These are phyloP conservation scores for Leishmania aethiopica DNA, from an alignment of 208 protist genomes.

Conservation along the genomic window DNA sequence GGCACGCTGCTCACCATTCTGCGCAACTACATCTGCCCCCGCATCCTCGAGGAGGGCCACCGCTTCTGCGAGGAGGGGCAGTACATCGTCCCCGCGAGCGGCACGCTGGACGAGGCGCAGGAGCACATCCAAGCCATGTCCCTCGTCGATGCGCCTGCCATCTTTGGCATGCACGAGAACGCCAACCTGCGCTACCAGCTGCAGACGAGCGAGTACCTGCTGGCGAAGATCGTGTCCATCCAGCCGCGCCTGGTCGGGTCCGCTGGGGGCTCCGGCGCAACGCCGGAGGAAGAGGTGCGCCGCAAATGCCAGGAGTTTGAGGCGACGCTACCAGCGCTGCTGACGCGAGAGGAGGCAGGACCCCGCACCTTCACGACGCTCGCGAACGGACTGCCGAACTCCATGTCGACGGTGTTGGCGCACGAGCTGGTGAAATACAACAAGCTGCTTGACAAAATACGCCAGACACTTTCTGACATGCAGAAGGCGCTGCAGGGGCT, in stretches of 20 bases:
- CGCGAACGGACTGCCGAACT: slow-evolving; percentile 93
- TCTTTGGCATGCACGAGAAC: slow-evolving; percentile 98
- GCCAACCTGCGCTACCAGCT: slow-evolving; percentile 97
- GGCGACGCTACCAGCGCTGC: slow-evolving; percentile 59
- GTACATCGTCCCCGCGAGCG: slow-evolving; percentile 61
- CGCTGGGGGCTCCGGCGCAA: slow-evolving; percentile 25
- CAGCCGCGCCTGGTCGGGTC: slow-evolving; percentile 84
- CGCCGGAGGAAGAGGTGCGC: slow-evolving; percentile 92
- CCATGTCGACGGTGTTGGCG: slow-evolving; percentile 95
- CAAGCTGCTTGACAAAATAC: slow-evolving; percentile 92
- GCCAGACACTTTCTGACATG: slow-evolving; percentile 88
- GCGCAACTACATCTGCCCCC: slow-evolving; percentile 79
- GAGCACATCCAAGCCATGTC: slow-evolving; percentile 91
- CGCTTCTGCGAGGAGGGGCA: slow-evolving; percentile 85
- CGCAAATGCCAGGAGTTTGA: slow-evolving; percentile 93
- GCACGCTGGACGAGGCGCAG: slow-evolving; percentile 63
- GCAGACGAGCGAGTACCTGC: slow-evolving; percentile 92
- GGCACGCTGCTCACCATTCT: slow-evolving; percentile 94
- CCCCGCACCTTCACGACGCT: slow-evolving; percentile 90
- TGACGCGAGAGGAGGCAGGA: slow-evolving; percentile 86
- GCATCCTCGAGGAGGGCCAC: slow-evolving; percentile 88
- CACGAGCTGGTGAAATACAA: slow-evolving; percentile 98
- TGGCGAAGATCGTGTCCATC: slow-evolving; percentile 91
- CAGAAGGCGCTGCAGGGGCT: slow-evolving; percentile 96
- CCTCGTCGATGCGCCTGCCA: slow-evolving; percentile 91